Evolutionary conservation across 176 grass and related monocot species (phyloP).

Genomic region (Musa itinerans): DNA sequence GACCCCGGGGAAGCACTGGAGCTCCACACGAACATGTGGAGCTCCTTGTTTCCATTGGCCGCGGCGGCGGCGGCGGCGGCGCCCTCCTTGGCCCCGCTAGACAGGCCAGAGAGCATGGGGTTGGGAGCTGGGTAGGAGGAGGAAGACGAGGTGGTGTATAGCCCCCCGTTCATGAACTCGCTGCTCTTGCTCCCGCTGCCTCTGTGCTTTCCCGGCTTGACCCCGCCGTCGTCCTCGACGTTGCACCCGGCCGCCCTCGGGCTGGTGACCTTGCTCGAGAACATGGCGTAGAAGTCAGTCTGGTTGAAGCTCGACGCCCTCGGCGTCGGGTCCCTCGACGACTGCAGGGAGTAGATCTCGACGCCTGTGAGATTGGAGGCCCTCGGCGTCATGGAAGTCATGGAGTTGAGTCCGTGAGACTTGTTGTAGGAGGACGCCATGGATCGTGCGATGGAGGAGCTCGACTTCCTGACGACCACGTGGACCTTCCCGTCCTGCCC

Average conservation of each 20-base stretch:
- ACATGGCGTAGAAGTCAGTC: conserved; percentile 98
- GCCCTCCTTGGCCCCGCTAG: neutral
- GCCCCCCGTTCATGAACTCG: conserved; percentile 14
- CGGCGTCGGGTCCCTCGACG: conserved; percentile 83
- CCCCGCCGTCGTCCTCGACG: conserved; percentile 16
- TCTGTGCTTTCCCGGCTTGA: conserved; percentile 31
- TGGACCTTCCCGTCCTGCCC: conserved; percentile 60
- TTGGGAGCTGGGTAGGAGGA: conserved; percentile 56
- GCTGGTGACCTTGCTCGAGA: conserved; percentile 59
- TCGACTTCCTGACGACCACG: conserved; percentile 30
- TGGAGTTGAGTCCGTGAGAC: conserved; percentile 32
- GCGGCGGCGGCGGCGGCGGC: neutral
- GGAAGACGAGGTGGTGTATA: neutral
- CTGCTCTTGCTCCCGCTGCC: conserved; percentile 24
- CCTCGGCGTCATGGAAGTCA: conserved; percentile 61
- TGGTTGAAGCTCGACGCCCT: conserved; percentile 96
- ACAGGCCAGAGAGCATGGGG: conserved; percentile 34
- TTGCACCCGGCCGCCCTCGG: conserved; percentile 24
- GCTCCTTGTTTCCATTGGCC: conserved; percentile 61
- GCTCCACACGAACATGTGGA: conserved; percentile 95
- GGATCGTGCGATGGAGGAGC: conserved; percentile 31
- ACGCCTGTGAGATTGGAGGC: conserved; percentile 93
- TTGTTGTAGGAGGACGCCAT: conserved; percentile 42
- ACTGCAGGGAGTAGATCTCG: conserved; percentile 97
- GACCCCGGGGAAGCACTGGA: conserved; percentile 79